A percentile compares a stretch with the other conserved stretches of the same genome.
These are phyloP conservation scores for Blastocystis sp. DNA, from an alignment of 352 stramenopile genomes.

Conservation along the genomic window DNA sequence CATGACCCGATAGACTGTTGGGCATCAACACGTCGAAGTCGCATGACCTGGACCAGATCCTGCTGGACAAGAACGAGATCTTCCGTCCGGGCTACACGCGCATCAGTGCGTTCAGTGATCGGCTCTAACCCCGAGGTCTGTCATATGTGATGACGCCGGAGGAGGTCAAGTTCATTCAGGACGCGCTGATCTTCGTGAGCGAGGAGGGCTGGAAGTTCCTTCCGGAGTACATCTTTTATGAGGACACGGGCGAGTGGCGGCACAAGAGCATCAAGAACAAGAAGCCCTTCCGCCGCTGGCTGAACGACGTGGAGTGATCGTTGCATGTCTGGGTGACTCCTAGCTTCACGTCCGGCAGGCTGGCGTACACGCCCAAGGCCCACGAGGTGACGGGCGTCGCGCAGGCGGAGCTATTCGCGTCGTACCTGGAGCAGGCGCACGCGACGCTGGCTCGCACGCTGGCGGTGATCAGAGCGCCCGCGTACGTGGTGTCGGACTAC, in stretches of 20 bases:
- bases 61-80: conserved; percentile 86
- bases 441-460: background rate
- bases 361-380: conserved; percentile 35
- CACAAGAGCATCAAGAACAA: conserved; percentile 79
- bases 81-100: conserved; percentile 88
- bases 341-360: conserved; percentile 5
- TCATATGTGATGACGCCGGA: conserved; percentile 75
- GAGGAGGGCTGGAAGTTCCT: conserved; percentile 87
- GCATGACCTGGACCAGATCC: conserved; percentile 79
- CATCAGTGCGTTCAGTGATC: conserved; percentile 79
- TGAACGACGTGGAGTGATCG: conserved; percentile 69
- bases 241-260: conserved; percentile 88
- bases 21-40: conserved; percentile 78
- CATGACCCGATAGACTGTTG: conserved; percentile 78
- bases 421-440: conserved; percentile 2
- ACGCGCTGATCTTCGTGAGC: conserved; percentile 87
- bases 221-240: conserved; percentile 88
- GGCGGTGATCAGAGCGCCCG: background rate
- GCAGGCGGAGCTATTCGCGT: background rate
- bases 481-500: conserved; percentile 56
- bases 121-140: conserved; percentile 76
- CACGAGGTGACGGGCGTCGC: background rate
- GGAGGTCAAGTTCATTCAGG: conserved; percentile 87
- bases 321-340: background rate
- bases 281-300: conserved; percentile 74